Percentiles rank a stretch among this genome's conserved stretches.
Evolutionary conservation across 345 rosid species (phyloP).

Genomic region (Turnera subulata): DNA sequence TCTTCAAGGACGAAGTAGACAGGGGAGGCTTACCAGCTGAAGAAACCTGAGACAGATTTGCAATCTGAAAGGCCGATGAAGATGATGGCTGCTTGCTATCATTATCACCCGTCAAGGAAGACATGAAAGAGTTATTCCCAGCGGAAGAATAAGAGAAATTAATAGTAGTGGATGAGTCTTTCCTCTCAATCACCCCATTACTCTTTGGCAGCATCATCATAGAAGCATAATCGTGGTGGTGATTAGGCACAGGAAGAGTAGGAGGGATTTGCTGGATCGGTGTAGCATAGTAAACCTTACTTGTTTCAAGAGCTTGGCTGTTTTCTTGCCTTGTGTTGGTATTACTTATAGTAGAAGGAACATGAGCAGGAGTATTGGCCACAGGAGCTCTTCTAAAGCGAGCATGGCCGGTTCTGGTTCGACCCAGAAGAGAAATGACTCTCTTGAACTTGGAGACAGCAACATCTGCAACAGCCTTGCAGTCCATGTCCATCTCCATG

Average conservation of each 20-base stretch:
- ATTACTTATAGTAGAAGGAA: not conserved
- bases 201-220: conserved; percentile 12
- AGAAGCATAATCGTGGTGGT: conserved; percentile 18
- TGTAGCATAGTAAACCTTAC: conserved; percentile 47
- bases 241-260: conserved; percentile 1
- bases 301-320: conserved; percentile 11
- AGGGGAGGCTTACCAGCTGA: conserved; percentile 72
- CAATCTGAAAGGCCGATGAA: conserved; percentile 51
- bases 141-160: conserved; percentile 62
- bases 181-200: conserved; percentile 34
- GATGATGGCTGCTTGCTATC: conserved; percentile 40
- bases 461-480: conserved; percentile 60
- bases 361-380: not conserved
- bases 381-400: conserved; percentile 68
- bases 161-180: conserved; percentile 52
- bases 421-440: conserved; percentile 60
- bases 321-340: conserved; percentile 14
- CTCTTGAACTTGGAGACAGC: conserved; percentile 71
- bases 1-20: conserved; percentile 56
- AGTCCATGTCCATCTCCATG: conserved; percentile 44
- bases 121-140: conserved; percentile 38
- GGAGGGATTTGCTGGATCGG: conserved; percentile 78
- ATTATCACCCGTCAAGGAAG: conserved; percentile 49
- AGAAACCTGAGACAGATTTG: conserved; percentile 48
- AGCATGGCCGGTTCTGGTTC: conserved; percentile 82